Evolutionary conservation across 257 asterid genomes (phyloP).

Genomic region (Galeopsis tetrahit): DNA sequence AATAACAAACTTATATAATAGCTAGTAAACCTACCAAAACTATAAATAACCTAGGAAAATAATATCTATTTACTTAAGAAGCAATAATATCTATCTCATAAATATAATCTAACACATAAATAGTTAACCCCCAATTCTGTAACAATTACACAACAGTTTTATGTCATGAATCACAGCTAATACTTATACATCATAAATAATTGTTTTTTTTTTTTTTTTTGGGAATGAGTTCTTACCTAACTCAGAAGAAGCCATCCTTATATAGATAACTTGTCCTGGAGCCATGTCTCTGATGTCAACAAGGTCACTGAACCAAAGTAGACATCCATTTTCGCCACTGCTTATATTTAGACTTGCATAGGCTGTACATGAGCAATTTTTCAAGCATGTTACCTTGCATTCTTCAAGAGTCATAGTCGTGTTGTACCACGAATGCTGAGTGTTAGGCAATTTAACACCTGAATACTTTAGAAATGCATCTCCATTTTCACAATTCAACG

Average conservation of each 20-base stretch:
- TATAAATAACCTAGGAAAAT: no score
- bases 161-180: no score
- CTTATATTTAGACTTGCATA: background rate
- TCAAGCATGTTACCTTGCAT: background rate
- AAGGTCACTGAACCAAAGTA: background rate
- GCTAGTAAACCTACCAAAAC: no score
- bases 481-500: background rate
- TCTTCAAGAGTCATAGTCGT: background rate
- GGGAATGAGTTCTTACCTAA: background rate
- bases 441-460: background rate
- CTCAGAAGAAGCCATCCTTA: conserved; percentile 6
- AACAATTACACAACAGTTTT: no score
- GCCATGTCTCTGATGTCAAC: background rate
- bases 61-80: no score
- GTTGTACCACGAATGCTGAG: background rate
- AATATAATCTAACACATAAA: no score
- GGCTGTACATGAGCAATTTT: background rate
- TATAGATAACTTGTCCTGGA: background rate
- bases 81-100: no score
- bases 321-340: background rate
- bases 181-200: background rate
- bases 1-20: no score
- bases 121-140: no score
- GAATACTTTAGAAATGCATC: background rate
- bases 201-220: background rate